Conservation (phyloP, 2,329 filamentous ascomycete genomes). For the Septoria linicola region DNA sequence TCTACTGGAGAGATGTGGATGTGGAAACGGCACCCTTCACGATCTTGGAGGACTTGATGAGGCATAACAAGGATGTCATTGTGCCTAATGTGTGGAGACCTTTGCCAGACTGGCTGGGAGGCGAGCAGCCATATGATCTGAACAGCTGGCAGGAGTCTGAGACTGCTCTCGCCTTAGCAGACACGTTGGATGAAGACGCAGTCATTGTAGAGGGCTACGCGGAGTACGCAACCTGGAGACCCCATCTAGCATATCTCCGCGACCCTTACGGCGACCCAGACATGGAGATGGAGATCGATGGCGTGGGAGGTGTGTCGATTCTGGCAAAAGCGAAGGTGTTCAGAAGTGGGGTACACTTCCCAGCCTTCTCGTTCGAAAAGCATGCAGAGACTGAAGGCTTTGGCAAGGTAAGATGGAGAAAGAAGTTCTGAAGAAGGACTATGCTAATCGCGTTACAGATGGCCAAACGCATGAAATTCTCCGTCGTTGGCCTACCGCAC, state of each 20-base stretch:
- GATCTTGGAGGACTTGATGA: constrained; percentile 95
- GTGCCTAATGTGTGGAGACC: constrained; percentile 99
- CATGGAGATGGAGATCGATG: constrained; percentile 99
- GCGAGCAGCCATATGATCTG: constrained; percentile 95
- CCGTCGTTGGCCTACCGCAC: constrained; percentile 90
- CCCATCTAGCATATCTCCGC: constrained; percentile 91
- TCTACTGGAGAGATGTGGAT: constrained; percentile 98
- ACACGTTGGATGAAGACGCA: constrained; percentile 94
- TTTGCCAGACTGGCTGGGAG: constrained; percentile 97
- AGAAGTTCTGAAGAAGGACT: background rate
- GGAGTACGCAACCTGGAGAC: constrained; percentile 97
- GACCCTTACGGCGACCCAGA: constrained; percentile 97
- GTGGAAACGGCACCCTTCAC: constrained; percentile 96
- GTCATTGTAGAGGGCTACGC: constrained; percentile 99
- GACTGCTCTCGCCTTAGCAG: constrained; percentile 86
- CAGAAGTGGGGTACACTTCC: constrained; percentile 92
- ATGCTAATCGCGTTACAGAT: constrained; percentile 60
- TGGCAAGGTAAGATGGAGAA: constrained; percentile 70
- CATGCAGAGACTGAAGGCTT: constrained; percentile 98
- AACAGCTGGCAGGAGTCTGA: constrained; percentile 99
- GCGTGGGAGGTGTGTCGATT: constrained; percentile 95
- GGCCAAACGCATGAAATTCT: constrained; percentile 94
- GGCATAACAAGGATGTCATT: constrained; percentile 97
- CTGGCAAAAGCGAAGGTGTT: constrained; percentile 95
- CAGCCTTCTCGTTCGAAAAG: constrained; percentile 97